These are phyloP conservation scores for Cladorrhinum sp. DNA, from an alignment of 2,329 filamentous ascomycete genomes.

Conservation along the genomic window DNA sequence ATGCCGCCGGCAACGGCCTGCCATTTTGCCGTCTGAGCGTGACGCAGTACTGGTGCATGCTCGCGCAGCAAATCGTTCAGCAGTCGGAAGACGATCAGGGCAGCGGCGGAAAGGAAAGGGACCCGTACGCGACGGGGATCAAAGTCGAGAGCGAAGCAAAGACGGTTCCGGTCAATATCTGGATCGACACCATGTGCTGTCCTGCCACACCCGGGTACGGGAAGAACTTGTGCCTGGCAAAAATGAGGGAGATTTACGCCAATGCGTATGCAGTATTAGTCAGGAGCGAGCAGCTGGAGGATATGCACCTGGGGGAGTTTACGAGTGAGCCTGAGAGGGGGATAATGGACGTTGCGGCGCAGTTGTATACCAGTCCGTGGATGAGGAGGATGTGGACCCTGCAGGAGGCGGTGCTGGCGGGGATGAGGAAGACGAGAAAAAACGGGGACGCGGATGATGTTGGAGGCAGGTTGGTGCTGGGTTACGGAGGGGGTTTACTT, in stretches of 20 bases:
- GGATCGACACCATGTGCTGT: conserved; percentile 6
- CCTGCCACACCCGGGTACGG: neutral
- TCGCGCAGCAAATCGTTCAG: neutral
- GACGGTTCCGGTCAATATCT: neutral
- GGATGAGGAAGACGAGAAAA: neutral
- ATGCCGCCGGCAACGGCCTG: neutral
- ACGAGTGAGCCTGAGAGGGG: neutral
- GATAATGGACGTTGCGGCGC: neutral
- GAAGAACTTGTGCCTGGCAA: neutral
- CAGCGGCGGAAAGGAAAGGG: neutral
- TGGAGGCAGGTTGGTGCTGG: neutral
- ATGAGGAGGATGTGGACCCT: conserved; percentile 8
- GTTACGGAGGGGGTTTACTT: neutral
- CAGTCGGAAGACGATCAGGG: neutral
- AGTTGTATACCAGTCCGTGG: neutral
- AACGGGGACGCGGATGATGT: neutral
- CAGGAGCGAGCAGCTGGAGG: neutral
- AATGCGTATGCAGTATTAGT: neutral
- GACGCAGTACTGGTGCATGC: neutral
- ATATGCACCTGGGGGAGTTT: neutral
- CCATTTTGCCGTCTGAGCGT: neutral
- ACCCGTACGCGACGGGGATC: neutral
- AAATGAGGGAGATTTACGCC: conserved; percentile 4
- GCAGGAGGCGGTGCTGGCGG: conserved; percentile 3
- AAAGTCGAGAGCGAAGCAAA: neutral